Evolutionary conservation across 345 rosid species (phyloP).

Genomic region (Corchorus capsularis): DNA sequence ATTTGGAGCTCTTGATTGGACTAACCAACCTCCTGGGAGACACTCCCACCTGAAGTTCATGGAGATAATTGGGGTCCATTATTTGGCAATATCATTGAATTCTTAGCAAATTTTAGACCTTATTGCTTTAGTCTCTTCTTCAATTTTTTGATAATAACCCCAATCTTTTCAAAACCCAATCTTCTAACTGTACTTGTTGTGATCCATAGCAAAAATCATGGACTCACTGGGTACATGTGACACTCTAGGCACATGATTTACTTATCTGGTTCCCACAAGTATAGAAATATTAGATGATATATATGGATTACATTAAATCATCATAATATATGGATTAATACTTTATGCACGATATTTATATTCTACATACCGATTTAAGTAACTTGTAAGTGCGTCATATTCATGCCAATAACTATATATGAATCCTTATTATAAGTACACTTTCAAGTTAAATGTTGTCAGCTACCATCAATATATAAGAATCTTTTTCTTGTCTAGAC

Average conservation of each 20-base stretch:
- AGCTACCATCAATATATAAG: no score
- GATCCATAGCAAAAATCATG: constrained; percentile 13
- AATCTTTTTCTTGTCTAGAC: no score
- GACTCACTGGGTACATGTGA: neutral
- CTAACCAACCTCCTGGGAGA: constrained; percentile 40
- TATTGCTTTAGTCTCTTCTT: constrained; percentile 16
- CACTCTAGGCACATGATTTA: neutral
- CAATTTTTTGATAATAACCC: constrained; percentile 14
- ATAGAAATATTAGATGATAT: neutral
- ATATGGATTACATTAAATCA: neutral
- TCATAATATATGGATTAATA: no score
- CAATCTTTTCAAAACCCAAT: constrained; percentile 37
- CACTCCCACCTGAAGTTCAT: constrained; percentile 43
- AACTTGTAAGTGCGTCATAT: no score
- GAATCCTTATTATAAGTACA: no score
- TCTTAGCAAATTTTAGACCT: neutral
- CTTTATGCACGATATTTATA: no score
- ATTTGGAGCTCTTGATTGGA: constrained; percentile 32
- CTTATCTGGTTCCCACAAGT: neutral
- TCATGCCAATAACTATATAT: no score
- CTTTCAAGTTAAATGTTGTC: no score
- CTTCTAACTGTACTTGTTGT: constrained; percentile 34
- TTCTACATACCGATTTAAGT: no score
- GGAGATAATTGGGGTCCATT: constrained; percentile 32
- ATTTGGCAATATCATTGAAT: constrained; percentile 8